Base-by-base conservation (phyloP, 495 filamentous ascomycete species). In the Aspergillus asperescens region DNA sequence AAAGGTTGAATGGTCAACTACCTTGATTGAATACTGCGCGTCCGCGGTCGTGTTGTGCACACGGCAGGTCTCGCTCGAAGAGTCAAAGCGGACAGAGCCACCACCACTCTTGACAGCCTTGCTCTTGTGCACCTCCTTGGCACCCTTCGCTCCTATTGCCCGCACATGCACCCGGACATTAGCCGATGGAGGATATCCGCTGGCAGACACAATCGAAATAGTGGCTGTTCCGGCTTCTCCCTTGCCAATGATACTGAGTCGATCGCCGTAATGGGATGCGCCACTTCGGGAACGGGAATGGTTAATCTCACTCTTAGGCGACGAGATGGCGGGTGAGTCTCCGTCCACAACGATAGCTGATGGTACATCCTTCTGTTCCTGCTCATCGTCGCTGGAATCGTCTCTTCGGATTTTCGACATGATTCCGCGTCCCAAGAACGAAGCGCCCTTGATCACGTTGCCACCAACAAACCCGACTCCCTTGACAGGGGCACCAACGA, bases 401-500 rank as follows among this genome's bases (percentile, higher is more conserved):
- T 63, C 61, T 39, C 55, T 77, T 41, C 83, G 75, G 51, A 71
- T 55, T 24, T 68, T 69, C 18, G 62, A 65, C 62, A 81, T 84
- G 68, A 96, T 82, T 8, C 87, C 85, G 58, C 85, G 80, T 54
- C 88, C 86, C 55, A 97, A 65, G 78, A 93, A 92, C 4, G 88
- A 89, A 4, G 89, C 92, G 24, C 89, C 93, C 64, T 90, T 93
- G 54, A 84, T 81, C 41, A 96, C 87, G 47, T 87, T 84, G 54
- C 87, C 85, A 7, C 85, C 90, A 38, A 88, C 85, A 35, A 86
- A 84, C 40, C 81, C 84, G 23, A 87, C 89, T 24, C 91, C 92
- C 73, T 96, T 97, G 62, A 97, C 81, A 9, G 93, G 93, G 9
- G 87, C 92, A 20, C 90, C 90, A 47, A 96, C 86, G 45, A 97